Conservation (phyloP, 345 rosid species). For the Rubroshorea leprosula region DNA sequence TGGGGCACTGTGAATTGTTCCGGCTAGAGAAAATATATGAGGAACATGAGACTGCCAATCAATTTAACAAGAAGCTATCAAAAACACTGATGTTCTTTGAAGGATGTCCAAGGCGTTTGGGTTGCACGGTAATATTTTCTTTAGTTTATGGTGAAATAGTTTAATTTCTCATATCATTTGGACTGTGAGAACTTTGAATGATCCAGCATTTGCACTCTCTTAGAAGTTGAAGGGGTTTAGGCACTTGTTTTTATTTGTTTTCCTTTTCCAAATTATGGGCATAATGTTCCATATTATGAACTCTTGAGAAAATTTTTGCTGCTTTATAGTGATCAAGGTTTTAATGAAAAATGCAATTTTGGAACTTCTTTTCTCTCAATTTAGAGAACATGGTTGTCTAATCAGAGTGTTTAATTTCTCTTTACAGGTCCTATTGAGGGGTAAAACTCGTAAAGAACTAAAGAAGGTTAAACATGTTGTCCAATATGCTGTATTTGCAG, state of each 20-base stretch:
- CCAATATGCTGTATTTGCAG: constrained; percentile 94
- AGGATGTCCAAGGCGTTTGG: constrained; percentile 96
- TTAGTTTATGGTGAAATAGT: background rate
- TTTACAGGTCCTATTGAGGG: constrained; percentile 72
- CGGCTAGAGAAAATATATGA: constrained; percentile 66
- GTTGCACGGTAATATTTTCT: constrained; percentile 80
- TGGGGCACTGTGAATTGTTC: constrained; percentile 90
- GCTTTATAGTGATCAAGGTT: background rate
- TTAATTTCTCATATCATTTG: background rate
- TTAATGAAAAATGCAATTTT: background rate
- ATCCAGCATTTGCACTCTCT: background rate
- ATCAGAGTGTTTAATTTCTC: constrained; percentile 17
- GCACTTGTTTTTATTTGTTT: background rate
- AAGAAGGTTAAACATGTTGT: constrained; percentile 89
- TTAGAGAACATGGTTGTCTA: constrained; percentile 13
- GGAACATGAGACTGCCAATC: constrained; percentile 64
- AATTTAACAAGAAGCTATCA: constrained; percentile 64
- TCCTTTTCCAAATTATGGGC: background rate
- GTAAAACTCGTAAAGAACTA: constrained; percentile 72
- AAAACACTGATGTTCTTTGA: constrained; percentile 98
- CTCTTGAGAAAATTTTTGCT: background rate
- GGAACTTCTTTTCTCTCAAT: background rate
- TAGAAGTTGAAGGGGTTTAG: background rate
- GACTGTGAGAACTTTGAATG: background rate
- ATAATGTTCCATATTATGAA: background rate